phyloP scores from a whole-genome alignment of 1,139 yeast species.

The Taphrina wiesneri region DNA sequence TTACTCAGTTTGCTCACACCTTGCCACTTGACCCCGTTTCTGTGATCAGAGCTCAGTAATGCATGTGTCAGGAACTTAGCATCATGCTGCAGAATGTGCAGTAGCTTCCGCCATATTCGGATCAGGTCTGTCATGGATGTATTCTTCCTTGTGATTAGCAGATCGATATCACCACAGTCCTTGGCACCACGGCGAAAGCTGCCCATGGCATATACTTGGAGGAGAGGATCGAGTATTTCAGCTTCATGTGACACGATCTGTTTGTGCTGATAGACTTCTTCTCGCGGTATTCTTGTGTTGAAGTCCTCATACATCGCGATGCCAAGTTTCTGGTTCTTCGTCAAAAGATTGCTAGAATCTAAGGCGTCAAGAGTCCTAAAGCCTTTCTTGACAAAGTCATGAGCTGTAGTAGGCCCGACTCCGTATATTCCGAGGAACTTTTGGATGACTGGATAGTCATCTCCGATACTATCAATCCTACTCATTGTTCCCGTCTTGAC shows the following conservation, averaged over 20 bases:
- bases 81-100: conserved; percentile 42
- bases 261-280: conserved; percentile 52
- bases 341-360: conserved; percentile 45
- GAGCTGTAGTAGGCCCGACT: conserved; percentile 55
- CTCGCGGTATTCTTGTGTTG: conserved; percentile 52
- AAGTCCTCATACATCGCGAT: conserved; percentile 58
- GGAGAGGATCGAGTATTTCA: conserved; percentile 48
- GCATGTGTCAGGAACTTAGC: conserved; percentile 47
- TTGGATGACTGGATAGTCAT: conserved; percentile 43
- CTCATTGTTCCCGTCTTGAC: conserved; percentile 49
- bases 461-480: conserved; percentile 45
- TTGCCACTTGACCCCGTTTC: conserved; percentile 44
- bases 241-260: conserved; percentile 47
- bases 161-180: conserved; percentile 58
- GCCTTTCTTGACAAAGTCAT: conserved; percentile 51
- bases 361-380: conserved; percentile 51
- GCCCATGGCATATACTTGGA: conserved; percentile 54
- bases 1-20: conserved; percentile 45
- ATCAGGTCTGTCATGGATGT: conserved; percentile 45
- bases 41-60: conserved; percentile 40
- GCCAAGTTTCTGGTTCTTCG: conserved; percentile 51
- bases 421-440: conserved; percentile 55
- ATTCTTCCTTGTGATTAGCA: conserved; percentile 53
- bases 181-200: conserved; percentile 57
- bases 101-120: conserved; percentile 45